Evolutionary conservation across 257 asterid species (phyloP).

Genomic region (Nicotiana sylvestris): DNA sequence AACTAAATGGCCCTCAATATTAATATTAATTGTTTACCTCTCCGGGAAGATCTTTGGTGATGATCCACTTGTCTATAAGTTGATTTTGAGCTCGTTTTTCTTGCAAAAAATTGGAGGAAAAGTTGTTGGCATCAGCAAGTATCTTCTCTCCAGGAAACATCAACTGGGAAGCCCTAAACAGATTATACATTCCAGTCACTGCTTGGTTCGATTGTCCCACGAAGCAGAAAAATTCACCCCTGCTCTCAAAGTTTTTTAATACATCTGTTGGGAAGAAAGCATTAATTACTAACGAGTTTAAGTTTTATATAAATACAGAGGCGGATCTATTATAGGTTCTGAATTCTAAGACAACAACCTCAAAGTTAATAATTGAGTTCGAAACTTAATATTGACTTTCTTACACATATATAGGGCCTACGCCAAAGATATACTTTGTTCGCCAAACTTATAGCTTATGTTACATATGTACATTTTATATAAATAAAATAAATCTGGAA

Average conservation of each 20-base stretch:
- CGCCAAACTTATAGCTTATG: too few relatives aligned
- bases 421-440: too few relatives aligned
- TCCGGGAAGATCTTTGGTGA: constrained; percentile 77
- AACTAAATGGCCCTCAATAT: not conserved
- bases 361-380: too few relatives aligned
- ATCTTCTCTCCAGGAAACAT: constrained; percentile 57
- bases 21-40: constrained; percentile 43
- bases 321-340: too few relatives aligned
- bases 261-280: constrained; percentile 31
- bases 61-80: constrained; percentile 82
- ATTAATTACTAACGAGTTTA: not conserved
- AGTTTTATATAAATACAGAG: too few relatives aligned
- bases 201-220: constrained; percentile 73
- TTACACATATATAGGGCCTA: too few relatives aligned
- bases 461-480: not conserved
- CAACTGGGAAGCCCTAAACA: constrained; percentile 73
- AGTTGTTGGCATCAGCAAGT: constrained; percentile 36
- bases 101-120: constrained; percentile 44
- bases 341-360: too few relatives aligned
- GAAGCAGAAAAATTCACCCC: constrained; percentile 64
- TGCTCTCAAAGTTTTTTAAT: constrained; percentile 50
- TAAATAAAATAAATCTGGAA: not conserved
- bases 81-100: constrained; percentile 44
- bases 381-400: too few relatives aligned
- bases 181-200: constrained; percentile 72